Conservation (phyloP, 2,329 filamentous ascomycete species). For the Aspergillus awamori region DNA sequence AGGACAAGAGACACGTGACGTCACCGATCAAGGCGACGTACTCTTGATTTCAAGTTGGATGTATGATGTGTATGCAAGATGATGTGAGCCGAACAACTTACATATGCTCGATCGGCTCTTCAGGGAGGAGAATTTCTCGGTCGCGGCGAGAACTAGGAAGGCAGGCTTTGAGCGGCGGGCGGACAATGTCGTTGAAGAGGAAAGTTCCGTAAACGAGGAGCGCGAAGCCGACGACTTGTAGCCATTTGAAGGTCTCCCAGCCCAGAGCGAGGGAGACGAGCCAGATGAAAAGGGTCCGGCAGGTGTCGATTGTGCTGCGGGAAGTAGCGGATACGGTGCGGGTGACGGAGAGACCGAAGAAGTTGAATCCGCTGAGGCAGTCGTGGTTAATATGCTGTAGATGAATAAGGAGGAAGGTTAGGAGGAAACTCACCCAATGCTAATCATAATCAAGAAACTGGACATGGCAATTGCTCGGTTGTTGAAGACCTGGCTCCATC, state of each 20-base stretch:
- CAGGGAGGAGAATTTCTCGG: slow-evolving; percentile 65
- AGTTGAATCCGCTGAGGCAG: slow-evolving; percentile 82
- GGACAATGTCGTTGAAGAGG: slow-evolving; percentile 91
- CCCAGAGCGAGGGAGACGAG: slow-evolving; percentile 87
- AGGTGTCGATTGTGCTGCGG: slow-evolving; percentile 94
- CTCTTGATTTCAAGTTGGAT: no score
- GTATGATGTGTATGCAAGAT: not conserved
- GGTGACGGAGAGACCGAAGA: slow-evolving; percentile 94
- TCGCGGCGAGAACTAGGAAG: slow-evolving; percentile 59
- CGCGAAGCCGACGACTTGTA: slow-evolving; percentile 86
- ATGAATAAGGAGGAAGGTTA: slow-evolving; percentile 13
- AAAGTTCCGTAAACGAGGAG: slow-evolving; percentile 96
- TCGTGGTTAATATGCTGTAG: not conserved
- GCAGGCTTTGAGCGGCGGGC: slow-evolving; percentile 73
- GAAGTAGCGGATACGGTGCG: slow-evolving; percentile 87
- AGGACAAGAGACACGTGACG: not conserved
- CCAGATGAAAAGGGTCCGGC: slow-evolving; percentile 94
- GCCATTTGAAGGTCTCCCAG: slow-evolving; percentile 97
- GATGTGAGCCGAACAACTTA: not conserved
- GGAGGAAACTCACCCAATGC: slow-evolving; percentile 73
- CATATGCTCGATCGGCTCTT: slow-evolving; percentile 79
- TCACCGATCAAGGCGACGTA: not conserved
- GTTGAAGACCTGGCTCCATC: slow-evolving; percentile 76
- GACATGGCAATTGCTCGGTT: slow-evolving; percentile 72
- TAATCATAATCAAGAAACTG: slow-evolving; percentile 92